phyloP scores from a whole-genome alignment of 805 yeast species.

The Kazachstania martiniae region DNA sequence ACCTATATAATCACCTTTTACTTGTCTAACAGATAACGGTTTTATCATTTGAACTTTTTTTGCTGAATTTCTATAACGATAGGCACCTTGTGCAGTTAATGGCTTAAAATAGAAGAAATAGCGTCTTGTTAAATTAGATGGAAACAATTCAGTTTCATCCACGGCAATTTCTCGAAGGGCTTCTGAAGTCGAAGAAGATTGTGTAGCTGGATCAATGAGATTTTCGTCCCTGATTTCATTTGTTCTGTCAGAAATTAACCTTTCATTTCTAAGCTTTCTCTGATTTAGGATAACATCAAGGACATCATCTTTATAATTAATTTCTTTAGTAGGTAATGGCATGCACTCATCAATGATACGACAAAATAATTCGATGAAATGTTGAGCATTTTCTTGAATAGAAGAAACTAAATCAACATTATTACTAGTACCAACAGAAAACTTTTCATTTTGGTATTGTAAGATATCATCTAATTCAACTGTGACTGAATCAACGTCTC shows the following conservation, averaged over 20 bases:
- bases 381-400: slow-evolving; percentile 63
- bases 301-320: slow-evolving; percentile 78
- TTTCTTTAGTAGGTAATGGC: slow-evolving; percentile 75
- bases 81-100: slow-evolving; percentile 33
- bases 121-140: slow-evolving; percentile 77
- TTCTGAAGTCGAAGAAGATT: slow-evolving; percentile 17
- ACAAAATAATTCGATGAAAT: slow-evolving; percentile 69
- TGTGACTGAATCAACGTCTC: slow-evolving; percentile 57
- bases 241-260: slow-evolving; percentile 55
- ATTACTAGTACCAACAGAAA: slow-evolving; percentile 14
- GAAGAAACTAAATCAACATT: slow-evolving; percentile 24
- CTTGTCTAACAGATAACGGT: slow-evolving; percentile 80
- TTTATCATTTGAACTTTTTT: slow-evolving; percentile 28
- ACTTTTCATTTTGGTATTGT: slow-evolving; percentile 46
- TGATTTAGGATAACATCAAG: slow-evolving; percentile 88
- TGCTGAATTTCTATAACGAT: slow-evolving; percentile 13
- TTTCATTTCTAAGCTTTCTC: slow-evolving; percentile 70
- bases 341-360: slow-evolving; percentile 65
- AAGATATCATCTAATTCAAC: slow-evolving; percentile 81
- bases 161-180: slow-evolving; percentile 27
- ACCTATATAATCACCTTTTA: slow-evolving; percentile 76
- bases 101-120: slow-evolving; percentile 85
- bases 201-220: slow-evolving; percentile 17
- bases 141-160: slow-evolving; percentile 52
- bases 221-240: slow-evolving; percentile 44